Conservation (phyloP, 345 rosid species). For the Aquilaria sinensis region DNA sequence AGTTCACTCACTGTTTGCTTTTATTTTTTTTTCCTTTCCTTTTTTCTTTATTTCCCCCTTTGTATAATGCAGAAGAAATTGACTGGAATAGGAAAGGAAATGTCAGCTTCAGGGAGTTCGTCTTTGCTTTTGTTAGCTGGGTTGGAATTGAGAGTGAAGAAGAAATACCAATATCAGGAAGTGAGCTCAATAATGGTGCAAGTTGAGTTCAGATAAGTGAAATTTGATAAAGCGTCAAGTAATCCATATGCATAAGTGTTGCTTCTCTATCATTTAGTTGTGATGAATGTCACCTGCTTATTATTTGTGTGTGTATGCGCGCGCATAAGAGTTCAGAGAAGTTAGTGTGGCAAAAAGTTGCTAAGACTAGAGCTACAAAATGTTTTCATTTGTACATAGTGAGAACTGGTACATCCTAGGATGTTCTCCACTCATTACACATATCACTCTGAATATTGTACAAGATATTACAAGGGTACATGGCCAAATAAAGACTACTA, state of each 20-base stretch:
- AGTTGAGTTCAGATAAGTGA: constrained; percentile 18
- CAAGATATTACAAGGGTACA: constrained; percentile 10
- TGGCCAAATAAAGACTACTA: constrained; percentile 1
- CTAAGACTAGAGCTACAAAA: not conserved
- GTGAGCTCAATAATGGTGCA: not conserved
- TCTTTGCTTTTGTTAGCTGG: constrained; percentile 72
- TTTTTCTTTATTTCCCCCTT: constrained; percentile 13
- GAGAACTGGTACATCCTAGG: not conserved
- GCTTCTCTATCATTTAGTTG: constrained; percentile 5
- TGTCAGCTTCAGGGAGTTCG: constrained; percentile 75
- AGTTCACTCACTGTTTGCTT: not conserved
- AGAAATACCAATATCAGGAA: constrained; percentile 14
- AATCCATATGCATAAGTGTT: constrained; percentile 4
- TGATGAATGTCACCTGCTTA: constrained; percentile 1
- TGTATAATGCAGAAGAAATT: constrained; percentile 72
- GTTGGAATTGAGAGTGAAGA: constrained; percentile 60
- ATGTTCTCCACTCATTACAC: constrained; percentile 9
- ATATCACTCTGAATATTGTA: constrained; percentile 14
- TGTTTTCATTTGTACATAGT: constrained; percentile 6
- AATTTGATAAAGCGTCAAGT: constrained; percentile 7
- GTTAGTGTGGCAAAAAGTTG: constrained; percentile 3
- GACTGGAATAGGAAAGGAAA: constrained; percentile 80
- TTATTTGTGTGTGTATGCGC: not conserved
- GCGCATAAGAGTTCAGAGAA: constrained; percentile 5
- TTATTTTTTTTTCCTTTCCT: not conserved